Evolutionary conservation across 2,329 filamentous ascomycete genomes (phyloP).

Genomic region (Penicillium sp.): DNA sequence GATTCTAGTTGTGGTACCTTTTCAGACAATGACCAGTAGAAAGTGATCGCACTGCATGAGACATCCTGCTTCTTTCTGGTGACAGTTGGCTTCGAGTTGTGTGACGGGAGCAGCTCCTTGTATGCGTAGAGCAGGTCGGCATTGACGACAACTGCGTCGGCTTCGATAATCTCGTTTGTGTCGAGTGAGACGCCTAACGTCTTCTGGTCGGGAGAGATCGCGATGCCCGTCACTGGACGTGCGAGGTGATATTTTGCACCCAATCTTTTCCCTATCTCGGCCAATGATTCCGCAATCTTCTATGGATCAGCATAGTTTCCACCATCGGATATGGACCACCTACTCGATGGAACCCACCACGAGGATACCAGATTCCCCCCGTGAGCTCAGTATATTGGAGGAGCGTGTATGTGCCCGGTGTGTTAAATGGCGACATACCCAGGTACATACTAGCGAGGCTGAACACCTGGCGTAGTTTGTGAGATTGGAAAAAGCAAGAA

Average conservation of each 20-base stretch:
- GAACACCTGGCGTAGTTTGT: constrained; percentile 9
- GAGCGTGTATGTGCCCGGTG: constrained; percentile 12
- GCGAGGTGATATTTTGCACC: not conserved
- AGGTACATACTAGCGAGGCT: constrained; percentile 16
- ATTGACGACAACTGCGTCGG: constrained; percentile 12
- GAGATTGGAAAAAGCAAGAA: constrained; percentile 7
- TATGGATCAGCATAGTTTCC: not conserved
- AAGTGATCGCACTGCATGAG: constrained; percentile 11
- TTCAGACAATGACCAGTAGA: constrained; percentile 11
- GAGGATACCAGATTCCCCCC: constrained; percentile 11
- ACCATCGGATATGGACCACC: not conserved
- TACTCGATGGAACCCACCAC: constrained; percentile 13
- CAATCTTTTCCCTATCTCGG: not conserved
- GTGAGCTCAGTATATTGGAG: constrained; percentile 11
- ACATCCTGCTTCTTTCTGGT: not conserved
- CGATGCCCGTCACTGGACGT: not conserved
- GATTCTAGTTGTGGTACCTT: constrained; percentile 9
- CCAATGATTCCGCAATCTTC: not conserved
- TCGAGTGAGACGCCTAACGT: not conserved
- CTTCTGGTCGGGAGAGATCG: not conserved
- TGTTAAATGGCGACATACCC: constrained; percentile 12
- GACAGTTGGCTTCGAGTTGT: not conserved
- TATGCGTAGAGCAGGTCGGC: constrained; percentile 13
- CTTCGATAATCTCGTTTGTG: not conserved
- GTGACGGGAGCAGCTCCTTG: constrained; percentile 8